Evolutionary conservation across 1,284 basidiomycete species (phyloP).

Genomic region (Ceratobasidium sp.): DNA sequence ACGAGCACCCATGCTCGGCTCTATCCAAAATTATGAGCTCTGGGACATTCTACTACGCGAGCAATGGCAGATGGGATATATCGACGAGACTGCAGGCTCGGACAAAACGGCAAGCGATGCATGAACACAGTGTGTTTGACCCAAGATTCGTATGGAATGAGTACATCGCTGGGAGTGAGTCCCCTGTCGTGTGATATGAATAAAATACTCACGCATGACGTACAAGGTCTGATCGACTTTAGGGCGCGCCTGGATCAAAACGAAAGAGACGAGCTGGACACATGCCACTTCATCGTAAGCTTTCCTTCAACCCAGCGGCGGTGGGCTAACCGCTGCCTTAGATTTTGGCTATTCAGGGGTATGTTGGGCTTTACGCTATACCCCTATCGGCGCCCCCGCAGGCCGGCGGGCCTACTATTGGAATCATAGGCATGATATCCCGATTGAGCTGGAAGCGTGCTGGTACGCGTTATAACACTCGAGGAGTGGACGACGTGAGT

Average conservation of each 20-base stretch:
- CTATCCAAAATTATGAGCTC: slow-evolving; percentile 91
- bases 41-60: slow-evolving; percentile 92
- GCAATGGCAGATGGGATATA: slow-evolving; percentile 84
- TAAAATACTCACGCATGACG: neutral
- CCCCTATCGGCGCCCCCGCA: slow-evolving; percentile 74
- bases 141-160: slow-evolving; percentile 89
- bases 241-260: slow-evolving; percentile 71
- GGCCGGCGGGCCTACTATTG: slow-evolving; percentile 67
- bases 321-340: slow-evolving; percentile 49
- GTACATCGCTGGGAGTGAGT: slow-evolving; percentile 71
- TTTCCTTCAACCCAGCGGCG: slow-evolving; percentile 10
- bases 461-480: slow-evolving; percentile 95
- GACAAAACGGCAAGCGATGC: slow-evolving; percentile 60
- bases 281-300: slow-evolving; percentile 77
- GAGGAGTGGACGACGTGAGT: slow-evolving; percentile 85
- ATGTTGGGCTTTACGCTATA: slow-evolving; percentile 75
- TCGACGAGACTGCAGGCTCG: slow-evolving; percentile 78
- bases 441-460: slow-evolving; percentile 93
- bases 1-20: slow-evolving; percentile 89
- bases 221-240: slow-evolving; percentile 68
- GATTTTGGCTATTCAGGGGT: slow-evolving; percentile 95
- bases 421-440: slow-evolving; percentile 80
- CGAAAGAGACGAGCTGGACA: slow-evolving; percentile 75
- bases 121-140: slow-evolving; percentile 72
- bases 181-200: neutral